These are phyloP conservation scores for Amanita subjunquillea DNA, from an alignment of 768 basidiomycete species.

Conservation along the genomic window DNA sequence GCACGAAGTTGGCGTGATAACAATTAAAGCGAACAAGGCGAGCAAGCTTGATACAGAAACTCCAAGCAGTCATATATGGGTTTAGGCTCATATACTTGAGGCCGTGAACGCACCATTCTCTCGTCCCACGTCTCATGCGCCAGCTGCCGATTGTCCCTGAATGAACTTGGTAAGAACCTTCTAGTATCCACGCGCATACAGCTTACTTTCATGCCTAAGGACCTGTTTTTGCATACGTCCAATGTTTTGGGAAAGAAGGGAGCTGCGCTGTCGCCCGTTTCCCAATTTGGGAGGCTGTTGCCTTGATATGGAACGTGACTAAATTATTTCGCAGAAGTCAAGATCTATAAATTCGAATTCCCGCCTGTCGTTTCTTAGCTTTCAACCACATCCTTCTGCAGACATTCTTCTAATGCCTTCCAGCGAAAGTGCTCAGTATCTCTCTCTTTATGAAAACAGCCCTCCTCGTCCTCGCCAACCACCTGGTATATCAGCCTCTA, in stretches of 20 bases:
- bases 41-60: neutral
- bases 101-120: neutral
- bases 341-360: conserved; percentile 22
- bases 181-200: neutral
- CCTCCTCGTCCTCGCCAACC: conserved; percentile 31
- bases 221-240: neutral
- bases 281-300: conserved; percentile 22
- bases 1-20: neutral
- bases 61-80: neutral
- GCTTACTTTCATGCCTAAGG: neutral
- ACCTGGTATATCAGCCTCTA: conserved; percentile 42
- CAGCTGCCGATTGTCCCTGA: neutral
- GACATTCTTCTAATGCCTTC: conserved; percentile 17
- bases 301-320: conserved; percentile 24
- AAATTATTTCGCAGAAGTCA: conserved; percentile 20
- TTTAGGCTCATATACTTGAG: neutral
- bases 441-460: conserved; percentile 27
- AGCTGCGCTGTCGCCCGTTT: neutral
- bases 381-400: conserved; percentile 30
- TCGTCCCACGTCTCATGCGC: neutral
- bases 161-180: neutral
- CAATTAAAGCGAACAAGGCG: neutral
- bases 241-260: neutral
- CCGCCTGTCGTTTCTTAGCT: conserved; percentile 25
- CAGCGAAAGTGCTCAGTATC: conserved; percentile 22